Evolutionary conservation across 1,284 basidiomycete species (phyloP).

Genomic region (Phylloboletellus chloephorus): DNA sequence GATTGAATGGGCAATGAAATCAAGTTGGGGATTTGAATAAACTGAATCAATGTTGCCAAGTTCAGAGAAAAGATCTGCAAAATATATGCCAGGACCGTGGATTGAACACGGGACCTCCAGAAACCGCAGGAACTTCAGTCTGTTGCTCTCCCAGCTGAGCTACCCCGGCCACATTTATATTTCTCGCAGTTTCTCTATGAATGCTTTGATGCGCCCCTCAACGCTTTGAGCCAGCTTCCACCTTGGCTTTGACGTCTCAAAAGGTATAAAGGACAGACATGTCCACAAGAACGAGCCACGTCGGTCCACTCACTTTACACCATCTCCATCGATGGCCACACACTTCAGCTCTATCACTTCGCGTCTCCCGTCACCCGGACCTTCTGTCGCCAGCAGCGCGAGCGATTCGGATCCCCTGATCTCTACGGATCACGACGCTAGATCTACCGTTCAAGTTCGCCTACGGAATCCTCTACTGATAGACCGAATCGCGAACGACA

Average conservation of each 20-base stretch:
- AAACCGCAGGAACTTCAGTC: conserved; percentile 64
- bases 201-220: no score
- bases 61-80: no score
- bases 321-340: conserved; percentile 7
- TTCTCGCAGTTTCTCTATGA: no score
- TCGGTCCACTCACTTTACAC: neutral
- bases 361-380: neutral
- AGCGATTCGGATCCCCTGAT: neutral
- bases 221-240: no score
- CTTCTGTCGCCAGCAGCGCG: neutral
- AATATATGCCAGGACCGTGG: conserved; percentile 48
- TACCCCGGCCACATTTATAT: conserved; percentile 29
- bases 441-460: neutral
- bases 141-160: conserved; percentile 80
- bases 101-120: conserved; percentile 57
- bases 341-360: neutral
- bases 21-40: no score
- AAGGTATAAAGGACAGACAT: conserved; percentile 13
- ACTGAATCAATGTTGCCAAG: no score
- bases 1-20: no score
- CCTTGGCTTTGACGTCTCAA: conserved; percentile 3
- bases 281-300: no score
- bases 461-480: neutral
- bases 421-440: neutral
- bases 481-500: neutral